Conservation (phyloP, 1,284 basidiomycete species). For the Uromyces viciae-fabae region DNA sequence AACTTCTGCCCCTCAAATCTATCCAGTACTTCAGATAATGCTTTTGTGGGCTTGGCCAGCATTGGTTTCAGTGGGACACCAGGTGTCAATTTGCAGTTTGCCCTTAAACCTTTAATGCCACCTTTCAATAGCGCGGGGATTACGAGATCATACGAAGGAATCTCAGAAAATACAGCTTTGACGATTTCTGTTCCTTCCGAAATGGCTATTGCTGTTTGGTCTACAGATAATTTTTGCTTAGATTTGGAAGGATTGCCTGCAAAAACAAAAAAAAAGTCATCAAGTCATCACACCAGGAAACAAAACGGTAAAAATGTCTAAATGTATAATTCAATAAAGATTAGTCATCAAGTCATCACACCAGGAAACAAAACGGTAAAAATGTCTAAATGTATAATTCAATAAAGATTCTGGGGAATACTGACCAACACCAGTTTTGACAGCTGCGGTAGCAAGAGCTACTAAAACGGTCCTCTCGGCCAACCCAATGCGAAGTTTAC, state of each 20-base stretch:
- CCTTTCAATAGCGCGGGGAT: constrained; percentile 82
- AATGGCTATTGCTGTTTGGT: constrained; percentile 70
- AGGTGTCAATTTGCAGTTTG: constrained; percentile 84
- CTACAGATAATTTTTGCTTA: constrained; percentile 64
- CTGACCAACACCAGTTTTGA: constrained; percentile 70
- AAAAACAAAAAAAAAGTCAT: constrained; percentile 9
- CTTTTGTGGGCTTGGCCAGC: constrained; percentile 99
- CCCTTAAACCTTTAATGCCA: constrained; percentile 69
- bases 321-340: too few species aligned
- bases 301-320: too few species aligned
- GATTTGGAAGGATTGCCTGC: constrained; percentile 62
- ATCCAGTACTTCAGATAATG: constrained; percentile 96
- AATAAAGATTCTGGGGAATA: constrained; percentile 53
- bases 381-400: constrained; percentile 21
- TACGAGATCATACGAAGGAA: constrained; percentile 88
- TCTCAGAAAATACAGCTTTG: constrained; percentile 90
- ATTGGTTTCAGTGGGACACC: constrained; percentile 94
- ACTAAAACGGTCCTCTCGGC: constrained; percentile 74
- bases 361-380: too few species aligned
- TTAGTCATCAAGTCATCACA: too few species aligned
- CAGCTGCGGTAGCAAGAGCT: constrained; percentile 51
- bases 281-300: too few species aligned
- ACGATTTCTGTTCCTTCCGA: constrained; percentile 74
- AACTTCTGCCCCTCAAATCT: constrained; percentile 92
- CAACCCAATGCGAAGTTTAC: constrained; percentile 93